Evolutionary conservation across 257 asterid species (phyloP), one percentile per base, ranked within the genome.

Genomic region (Verbascum thapsus): DNA sequence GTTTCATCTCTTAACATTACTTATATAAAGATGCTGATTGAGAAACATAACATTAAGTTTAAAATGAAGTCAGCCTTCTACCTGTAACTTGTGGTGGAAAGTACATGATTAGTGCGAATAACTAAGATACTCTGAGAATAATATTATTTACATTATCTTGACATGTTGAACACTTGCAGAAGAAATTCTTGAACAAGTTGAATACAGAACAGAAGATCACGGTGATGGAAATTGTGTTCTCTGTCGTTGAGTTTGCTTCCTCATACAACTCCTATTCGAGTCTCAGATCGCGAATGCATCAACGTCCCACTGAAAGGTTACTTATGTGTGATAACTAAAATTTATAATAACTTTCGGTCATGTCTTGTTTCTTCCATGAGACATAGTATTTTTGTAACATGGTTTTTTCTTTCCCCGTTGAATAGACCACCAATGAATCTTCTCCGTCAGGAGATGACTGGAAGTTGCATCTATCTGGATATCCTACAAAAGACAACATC

Each of bases 401-500:
- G 53, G 11, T 7, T 5, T 57, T 71, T 66, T 55, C 72, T n/a
- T n/a, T 67, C 58, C 65, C 32, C 5, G 3, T n/a, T 77, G 77
- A 52, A 61, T 81, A 94, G 99, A 82, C 96, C 90, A 59, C 95
- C 97, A 2, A 76, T 81, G 74, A 94, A 94, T 81, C 99, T 94
- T 85, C 96, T 94, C 52, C 99, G 99, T 55, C 99, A 94, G 76
- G 99, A 94, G 78, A 73, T 94, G 70, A 85, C 95, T 70, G 99
- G 95, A 69, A 87, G 97, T 4, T 80, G 87, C 80, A 83, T 94
- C 78, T 94, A 94, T 76, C 78, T 94, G 66, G 95, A 89, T 79
- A 79, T 94, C 72, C 87, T 94, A 70, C 97, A 94, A 63, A 90
- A 90, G 86, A 62, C 96, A 32, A 94, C 97, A 10, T 67, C 74